A percentile compares a stretch with the other conserved stretches of the same genome.
Evolutionary conservation across 768 basidiomycete genomes (phyloP).

Genomic region (Sarcomyxa edulis): DNA sequence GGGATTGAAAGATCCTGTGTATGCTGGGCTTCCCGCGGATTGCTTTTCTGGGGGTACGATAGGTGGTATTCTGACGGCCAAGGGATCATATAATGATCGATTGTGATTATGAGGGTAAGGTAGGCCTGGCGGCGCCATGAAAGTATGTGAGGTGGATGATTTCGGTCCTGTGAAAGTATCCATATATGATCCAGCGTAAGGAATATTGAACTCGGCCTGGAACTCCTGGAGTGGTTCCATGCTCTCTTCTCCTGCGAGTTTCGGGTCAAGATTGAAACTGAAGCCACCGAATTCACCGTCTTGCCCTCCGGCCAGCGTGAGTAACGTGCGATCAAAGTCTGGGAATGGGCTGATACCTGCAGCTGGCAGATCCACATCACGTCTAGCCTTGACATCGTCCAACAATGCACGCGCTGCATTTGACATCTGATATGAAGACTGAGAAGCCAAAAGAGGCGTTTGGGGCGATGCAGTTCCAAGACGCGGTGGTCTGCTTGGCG

Average conservation of each 20-base stretch:
- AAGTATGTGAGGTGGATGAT: conserved; percentile 25
- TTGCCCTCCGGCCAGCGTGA: conserved; percentile 59
- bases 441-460: conserved; percentile 46
- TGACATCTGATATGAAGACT: conserved; percentile 80
- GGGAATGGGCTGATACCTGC: conserved; percentile 68
- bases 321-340: conserved; percentile 81
- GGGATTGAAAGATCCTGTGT: conserved; percentile 77
- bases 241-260: conserved; percentile 47
- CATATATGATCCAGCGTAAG: conserved; percentile 61
- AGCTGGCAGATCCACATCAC: conserved; percentile 48
- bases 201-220: conserved; percentile 45
- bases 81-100: conserved; percentile 55
- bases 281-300: conserved; percentile 65
- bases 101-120: conserved; percentile 40
- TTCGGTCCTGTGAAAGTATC: conserved; percentile 68
- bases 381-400: conserved; percentile 75
- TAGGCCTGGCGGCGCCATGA: conserved; percentile 50
- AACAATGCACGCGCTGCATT: conserved; percentile 78
- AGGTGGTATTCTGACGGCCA: conserved; percentile 30
- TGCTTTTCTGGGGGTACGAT: conserved; percentile 37
- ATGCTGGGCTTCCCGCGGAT: conserved; percentile 41
- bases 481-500: conserved; percentile 48
- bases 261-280: conserved; percentile 84
- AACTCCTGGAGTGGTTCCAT: conserved; percentile 42
- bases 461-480: conserved; percentile 46